Evolutionary conservation across 352 stramenopile genomes (phyloP).

Genomic region (Phytophthora idaei): DNA sequence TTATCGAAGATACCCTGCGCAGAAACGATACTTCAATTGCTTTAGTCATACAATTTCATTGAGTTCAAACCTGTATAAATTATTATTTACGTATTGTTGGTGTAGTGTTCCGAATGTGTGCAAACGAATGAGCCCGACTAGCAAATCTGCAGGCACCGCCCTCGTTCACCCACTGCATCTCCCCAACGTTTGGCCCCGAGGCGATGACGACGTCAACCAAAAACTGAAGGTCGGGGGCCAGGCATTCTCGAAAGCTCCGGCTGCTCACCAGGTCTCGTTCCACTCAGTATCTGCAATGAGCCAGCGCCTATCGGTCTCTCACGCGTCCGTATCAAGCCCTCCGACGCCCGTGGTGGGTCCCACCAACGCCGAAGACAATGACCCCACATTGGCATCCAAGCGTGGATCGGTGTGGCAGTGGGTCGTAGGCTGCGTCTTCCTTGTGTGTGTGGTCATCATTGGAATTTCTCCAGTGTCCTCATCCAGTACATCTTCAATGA

Average conservation of each 20-base stretch:
- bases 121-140: conserved; percentile 35
- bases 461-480: conserved; percentile 81
- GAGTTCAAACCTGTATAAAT: not conserved
- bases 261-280: conserved; percentile 9
- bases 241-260: conserved; percentile 27
- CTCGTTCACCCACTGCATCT: conserved; percentile 12
- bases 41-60: not conserved
- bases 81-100: not conserved
- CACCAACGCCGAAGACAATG: not conserved
- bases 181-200: conserved; percentile 21
- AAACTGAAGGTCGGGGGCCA: conserved; percentile 2
- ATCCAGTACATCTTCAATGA: conserved; percentile 90
- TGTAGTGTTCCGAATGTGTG: conserved; percentile 14
- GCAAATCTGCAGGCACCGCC: conserved; percentile 22
- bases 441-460: conserved; percentile 76
- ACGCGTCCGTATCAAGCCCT: conserved; percentile 30
- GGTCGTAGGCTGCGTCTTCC: conserved; percentile 66
- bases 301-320: conserved; percentile 32
- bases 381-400: conserved; percentile 22
- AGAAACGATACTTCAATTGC: not conserved
- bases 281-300: conserved; percentile 10
- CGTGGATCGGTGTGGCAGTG: conserved; percentile 60
- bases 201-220: conserved; percentile 17
- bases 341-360: conserved; percentile 16
- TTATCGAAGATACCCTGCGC: not conserved